phyloP scores from a whole-genome alignment of 2,329 filamentous ascomycete species.

The Onygenales sp. region DNA sequence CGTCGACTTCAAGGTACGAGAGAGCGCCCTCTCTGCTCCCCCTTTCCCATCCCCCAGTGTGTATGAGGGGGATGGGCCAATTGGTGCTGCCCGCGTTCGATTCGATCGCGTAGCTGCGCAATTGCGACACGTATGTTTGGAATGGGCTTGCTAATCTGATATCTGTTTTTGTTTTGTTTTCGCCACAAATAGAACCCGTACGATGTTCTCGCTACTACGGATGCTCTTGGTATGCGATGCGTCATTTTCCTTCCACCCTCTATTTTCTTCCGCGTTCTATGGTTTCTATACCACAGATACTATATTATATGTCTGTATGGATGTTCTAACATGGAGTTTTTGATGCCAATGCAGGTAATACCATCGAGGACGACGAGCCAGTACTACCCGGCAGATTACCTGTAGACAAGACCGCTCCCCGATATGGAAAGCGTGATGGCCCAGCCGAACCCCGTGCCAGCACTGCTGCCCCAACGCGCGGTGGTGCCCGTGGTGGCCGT shows the following conservation, averaged over 20 bases:
- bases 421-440: slow-evolving; percentile 79
- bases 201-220: slow-evolving; percentile 59
- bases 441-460: slow-evolving; percentile 45
- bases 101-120: neutral
- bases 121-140: neutral
- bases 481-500: slow-evolving; percentile 32
- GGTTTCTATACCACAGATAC: too few relatives aligned
- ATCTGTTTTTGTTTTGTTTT: slow-evolving; percentile 22
- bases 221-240: slow-evolving; percentile 51
- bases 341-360: slow-evolving; percentile 46
- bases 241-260: slow-evolving; percentile 17
- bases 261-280: slow-evolving; percentile 5
- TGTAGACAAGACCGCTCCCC: slow-evolving; percentile 63
- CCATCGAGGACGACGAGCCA: slow-evolving; percentile 59
- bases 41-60: slow-evolving; percentile 9
- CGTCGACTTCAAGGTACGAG: slow-evolving; percentile 44
- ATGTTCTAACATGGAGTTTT: slow-evolving; percentile 17
- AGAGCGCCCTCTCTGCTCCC: neutral
- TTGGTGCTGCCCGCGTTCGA: neutral
- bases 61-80: neutral
- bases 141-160: neutral
- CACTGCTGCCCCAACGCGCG: slow-evolving; percentile 16
- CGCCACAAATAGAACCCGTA: slow-evolving; percentile 68
- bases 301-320: neutral
- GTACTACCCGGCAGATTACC: slow-evolving; percentile 77